Conservation (phyloP, 2,329 filamentous ascomycete species). For the Fusarium redolens region DNA sequence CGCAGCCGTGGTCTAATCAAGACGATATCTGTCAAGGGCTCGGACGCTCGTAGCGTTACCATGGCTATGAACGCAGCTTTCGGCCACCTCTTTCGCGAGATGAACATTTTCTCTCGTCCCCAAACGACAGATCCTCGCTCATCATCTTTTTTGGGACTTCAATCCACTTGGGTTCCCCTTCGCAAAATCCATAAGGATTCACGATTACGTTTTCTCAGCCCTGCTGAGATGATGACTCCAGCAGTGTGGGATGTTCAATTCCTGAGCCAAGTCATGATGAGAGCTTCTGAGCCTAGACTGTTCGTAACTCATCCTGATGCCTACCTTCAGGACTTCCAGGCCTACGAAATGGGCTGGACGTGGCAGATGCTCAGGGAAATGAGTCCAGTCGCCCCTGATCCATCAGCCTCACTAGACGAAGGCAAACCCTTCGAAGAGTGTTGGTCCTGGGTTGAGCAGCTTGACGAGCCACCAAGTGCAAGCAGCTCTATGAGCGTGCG, state of each 20-base stretch:
- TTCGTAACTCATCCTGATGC: slow-evolving; percentile 81
- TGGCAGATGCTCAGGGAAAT: slow-evolving; percentile 77
- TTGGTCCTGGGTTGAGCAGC: slow-evolving; percentile 71
- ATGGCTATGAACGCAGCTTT: slow-evolving; percentile 72
- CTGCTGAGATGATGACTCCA: slow-evolving; percentile 78
- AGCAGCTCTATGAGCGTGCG: slow-evolving; percentile 57
- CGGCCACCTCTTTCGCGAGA: slow-evolving; percentile 63
- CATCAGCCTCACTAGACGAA: slow-evolving; percentile 49
- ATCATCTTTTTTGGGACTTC: slow-evolving; percentile 68
- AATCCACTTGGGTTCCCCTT: slow-evolving; percentile 78
- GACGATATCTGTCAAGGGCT: slow-evolving; percentile 68
- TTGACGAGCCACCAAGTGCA: slow-evolving; percentile 67
- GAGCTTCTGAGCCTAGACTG: slow-evolving; percentile 72
- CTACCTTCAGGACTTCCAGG: slow-evolving; percentile 73
- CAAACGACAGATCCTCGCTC: slow-evolving; percentile 46
- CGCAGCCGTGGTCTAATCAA: slow-evolving; percentile 78
- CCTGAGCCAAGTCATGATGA: slow-evolving; percentile 79
- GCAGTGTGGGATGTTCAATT: slow-evolving; percentile 78
- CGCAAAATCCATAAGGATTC: slow-evolving; percentile 81
- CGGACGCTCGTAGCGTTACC: slow-evolving; percentile 76
- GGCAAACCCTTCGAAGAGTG: slow-evolving; percentile 69
- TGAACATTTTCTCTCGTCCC: slow-evolving; percentile 50
- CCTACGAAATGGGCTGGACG: slow-evolving; percentile 70
- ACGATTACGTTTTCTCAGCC: slow-evolving; percentile 75
- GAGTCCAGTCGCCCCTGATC: slow-evolving; percentile 64